Evolutionary conservation across 2,329 filamentous ascomycete genomes (phyloP), one percentile per base, ranked within the genome.

Genomic region (Sarocladium oryzae): DNA sequence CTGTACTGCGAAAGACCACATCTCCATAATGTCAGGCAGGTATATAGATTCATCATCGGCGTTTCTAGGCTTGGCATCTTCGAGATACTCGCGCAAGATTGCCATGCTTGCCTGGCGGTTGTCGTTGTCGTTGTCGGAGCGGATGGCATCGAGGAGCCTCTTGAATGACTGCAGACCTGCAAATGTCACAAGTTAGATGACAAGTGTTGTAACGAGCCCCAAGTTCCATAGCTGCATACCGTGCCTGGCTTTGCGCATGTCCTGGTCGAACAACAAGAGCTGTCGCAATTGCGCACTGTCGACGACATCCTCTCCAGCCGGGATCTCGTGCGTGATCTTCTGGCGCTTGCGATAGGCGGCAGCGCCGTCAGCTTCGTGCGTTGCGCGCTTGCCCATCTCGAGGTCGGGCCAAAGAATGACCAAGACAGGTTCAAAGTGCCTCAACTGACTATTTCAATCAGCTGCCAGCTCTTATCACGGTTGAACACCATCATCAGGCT

Each of bases 1-100:
- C 64, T 88, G 84, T 26, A 83, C 82, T 3, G 88, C 90, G 70
- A 88, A 90, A 45, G 82, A 84, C 92, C 92, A 97, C 53, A 84
- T 89, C 60, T 95, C 87, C 69, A 95, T 87, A 35, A 97, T 71
- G 60, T 96, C 89, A 2, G 78, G 71, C 26, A 97, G 78, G 58
- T 85, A 89, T 21, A 84, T 73, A 6, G 79, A 75, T 6, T 49
- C 46, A 52, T 73, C 70, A 51, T 73, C 66, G 41, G 65, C 62
- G 50, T 72, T 68, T 57, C 67, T 66, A 2, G 79, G 76, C 57
- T 74, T 76, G 51, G 76, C 69, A 7, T 72, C 68, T 41, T 82
- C 74, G 46, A 93, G 78, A 63, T 86, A 93, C 57, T 88, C 81
- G 56, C 76, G 76, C 28, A 92, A 70, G 50, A 92, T 84, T 63